Conservation (phyloP, 2,329 filamentous ascomycete genomes). For the Colletotrichum gigasporum region DNA sequence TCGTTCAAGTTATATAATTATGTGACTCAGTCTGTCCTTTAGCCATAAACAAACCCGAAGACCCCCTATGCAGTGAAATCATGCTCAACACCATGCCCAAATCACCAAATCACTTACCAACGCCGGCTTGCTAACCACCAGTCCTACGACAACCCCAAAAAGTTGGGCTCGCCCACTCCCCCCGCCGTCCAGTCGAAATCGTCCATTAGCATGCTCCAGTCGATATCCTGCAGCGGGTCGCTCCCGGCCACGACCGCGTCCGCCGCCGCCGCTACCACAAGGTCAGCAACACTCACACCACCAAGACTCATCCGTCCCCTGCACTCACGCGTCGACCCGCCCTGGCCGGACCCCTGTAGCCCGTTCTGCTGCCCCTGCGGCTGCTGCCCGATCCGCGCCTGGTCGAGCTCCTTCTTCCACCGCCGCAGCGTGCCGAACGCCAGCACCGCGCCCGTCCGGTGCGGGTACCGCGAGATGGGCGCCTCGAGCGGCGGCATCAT, state of each 20-base stretch:
- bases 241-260: constrained; percentile 16
- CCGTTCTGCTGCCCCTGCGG: constrained; percentile 1
- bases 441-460: constrained; percentile 58
- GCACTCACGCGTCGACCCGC: constrained; percentile 26
- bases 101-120: no score
- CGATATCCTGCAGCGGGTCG: constrained; percentile 54
- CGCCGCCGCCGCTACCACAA: constrained; percentile 18
- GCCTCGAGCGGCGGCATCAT: constrained; percentile 49
- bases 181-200: constrained; percentile 56
- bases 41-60: no score
- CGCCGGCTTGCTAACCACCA: no score
- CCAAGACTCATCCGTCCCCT: constrained; percentile 1
- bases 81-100: no score
- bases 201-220: constrained; percentile 61
- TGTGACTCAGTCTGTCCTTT: no score
- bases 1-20: no score
- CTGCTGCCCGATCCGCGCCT: constrained; percentile 35
- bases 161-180: constrained; percentile 24
- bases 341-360: neutral
- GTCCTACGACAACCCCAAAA: constrained; percentile 27
- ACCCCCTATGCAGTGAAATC: no score
- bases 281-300: constrained; percentile 26
- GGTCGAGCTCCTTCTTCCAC: constrained; percentile 54
- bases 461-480: constrained; percentile 51
- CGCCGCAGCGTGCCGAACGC: constrained; percentile 59